A percentile compares a stretch with the other conserved stretches of the same genome.
These are phyloP conservation scores for Hypoxylon fuscum DNA, from an alignment of 495 filamentous ascomycete genomes.

Conservation along the genomic window DNA sequence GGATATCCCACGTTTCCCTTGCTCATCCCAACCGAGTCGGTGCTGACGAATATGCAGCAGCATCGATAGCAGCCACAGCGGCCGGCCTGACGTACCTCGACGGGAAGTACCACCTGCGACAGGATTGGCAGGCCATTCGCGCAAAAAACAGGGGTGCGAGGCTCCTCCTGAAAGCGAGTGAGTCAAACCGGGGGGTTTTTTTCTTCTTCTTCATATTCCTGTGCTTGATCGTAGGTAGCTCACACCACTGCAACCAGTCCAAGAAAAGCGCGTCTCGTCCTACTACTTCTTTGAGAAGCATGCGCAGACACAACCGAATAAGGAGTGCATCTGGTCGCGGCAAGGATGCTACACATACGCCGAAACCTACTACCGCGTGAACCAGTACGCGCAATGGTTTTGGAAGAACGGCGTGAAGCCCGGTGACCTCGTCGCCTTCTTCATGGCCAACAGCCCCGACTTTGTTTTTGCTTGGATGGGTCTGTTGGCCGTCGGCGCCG, in stretches of 20 bases:
- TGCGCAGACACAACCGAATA: slow-evolving; percentile 56
- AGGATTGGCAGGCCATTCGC: slow-evolving; percentile 62
- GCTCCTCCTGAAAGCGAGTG: slow-evolving; percentile 45
- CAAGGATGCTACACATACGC: slow-evolving; percentile 69
- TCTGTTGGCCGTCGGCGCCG: slow-evolving; percentile 69
- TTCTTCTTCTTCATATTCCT: too few relatives aligned
- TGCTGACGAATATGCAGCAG: slow-evolving; percentile 43
- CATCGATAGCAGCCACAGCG: slow-evolving; percentile 61
- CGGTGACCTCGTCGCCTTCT: slow-evolving; percentile 74
- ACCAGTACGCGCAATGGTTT: slow-evolving; percentile 74
- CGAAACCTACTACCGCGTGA: slow-evolving; percentile 62
- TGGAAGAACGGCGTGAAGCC: slow-evolving; percentile 64
- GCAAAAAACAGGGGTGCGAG: slow-evolving; percentile 46
- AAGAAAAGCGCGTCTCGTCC: slow-evolving; percentile 60
- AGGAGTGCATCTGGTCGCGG: slow-evolving; percentile 73
- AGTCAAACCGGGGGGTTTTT: slow-evolving; percentile 23
- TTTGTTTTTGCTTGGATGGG: slow-evolving; percentile 73
- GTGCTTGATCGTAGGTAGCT: too few relatives aligned
- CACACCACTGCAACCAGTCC: slow-evolving; percentile 45
- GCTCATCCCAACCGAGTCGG: background rate
- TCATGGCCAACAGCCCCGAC: slow-evolving; percentile 73
- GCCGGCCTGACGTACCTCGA: slow-evolving; percentile 71
- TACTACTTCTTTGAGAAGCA: slow-evolving; percentile 74
- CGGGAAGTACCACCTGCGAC: slow-evolving; percentile 71
- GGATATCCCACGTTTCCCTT: background rate